These are phyloP conservation scores for Tetrapisispora namnaoensis DNA, from an alignment of 805 yeast genomes.

Conservation along the genomic window DNA sequence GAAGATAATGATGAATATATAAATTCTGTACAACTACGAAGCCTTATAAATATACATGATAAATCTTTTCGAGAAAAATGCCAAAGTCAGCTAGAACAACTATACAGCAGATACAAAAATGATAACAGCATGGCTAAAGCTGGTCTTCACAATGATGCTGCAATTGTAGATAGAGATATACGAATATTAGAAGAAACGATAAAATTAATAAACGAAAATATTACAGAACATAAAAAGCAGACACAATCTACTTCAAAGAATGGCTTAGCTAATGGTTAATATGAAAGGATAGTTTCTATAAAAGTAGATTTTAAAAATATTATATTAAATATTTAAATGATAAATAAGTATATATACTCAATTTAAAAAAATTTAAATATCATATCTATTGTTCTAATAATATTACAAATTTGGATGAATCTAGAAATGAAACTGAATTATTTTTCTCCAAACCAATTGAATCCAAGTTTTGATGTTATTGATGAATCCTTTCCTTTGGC, in stretches of 20 bases:
- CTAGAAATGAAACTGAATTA: not conserved
- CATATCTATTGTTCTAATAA: not conserved
- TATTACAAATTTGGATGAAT: not conserved
- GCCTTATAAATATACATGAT: constrained; percentile 23
- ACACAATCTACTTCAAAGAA: not conserved
- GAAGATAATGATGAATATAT: constrained; percentile 22
- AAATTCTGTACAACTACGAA: constrained; percentile 18
- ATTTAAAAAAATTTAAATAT: not conserved
- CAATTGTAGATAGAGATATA: constrained; percentile 59
- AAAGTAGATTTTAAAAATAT: not conserved
- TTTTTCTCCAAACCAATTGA: not conserved
- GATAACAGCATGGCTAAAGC: constrained; percentile 21
- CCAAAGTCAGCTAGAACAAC: constrained; percentile 13
- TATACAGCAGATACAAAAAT: constrained; percentile 17
- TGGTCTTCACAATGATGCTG: constrained; percentile 47
- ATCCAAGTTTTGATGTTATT: not conserved
- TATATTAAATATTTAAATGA: not conserved
- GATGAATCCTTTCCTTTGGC: not conserved
- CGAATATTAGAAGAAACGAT: constrained; percentile 57
- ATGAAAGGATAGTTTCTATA: not conserved
- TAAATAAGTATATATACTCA: not conserved
- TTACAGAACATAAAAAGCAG: not conserved
- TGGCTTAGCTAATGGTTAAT: constrained; percentile 1
- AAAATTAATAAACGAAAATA: constrained; percentile 28
- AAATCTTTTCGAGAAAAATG: constrained; percentile 18